Evolutionary conservation across 495 filamentous ascomycete genomes (phyloP), one percentile per base, ranked within the genome.

Genomic region (Viridothelium virens): DNA sequence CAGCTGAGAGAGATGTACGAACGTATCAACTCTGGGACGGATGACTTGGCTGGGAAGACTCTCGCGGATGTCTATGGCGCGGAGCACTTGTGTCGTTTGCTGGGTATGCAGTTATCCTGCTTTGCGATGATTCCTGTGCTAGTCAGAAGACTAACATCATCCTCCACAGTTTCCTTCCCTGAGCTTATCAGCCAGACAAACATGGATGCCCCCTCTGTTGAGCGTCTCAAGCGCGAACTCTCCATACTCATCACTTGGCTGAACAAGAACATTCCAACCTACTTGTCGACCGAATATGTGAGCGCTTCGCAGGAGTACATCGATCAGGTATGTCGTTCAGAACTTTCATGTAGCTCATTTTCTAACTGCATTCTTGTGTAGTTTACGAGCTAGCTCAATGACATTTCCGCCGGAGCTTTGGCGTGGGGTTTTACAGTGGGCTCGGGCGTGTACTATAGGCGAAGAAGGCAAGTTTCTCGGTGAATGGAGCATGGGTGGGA

Each of bases 171-270:
- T 11, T 87, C 87, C 7, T 85, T 98, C 69, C 94, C 95, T 0
- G 94, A 98, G 75, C 85, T 97, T 37, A 85, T 98, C 69, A 92
- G 91, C 18, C 92, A 97, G 74, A 98, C 94, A 38, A 96, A 96
- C 76, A 96, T 98, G 94, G 94, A 97, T 73, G 79, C 85, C 36
- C 91, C 92, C 75, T 90, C 90, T 9, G 89, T 94, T 62, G 89
- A 86, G 68, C 87, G 91, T 46, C 84, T 97, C 11, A 87, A 91
- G 11, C 91, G 96, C 68, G 94, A 98, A 70, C 80, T 97, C 18
- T 80, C 83, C 47, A 91, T 89, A 76, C 83, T 98, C 70, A 88
- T 87, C 4, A 79, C 83, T 46, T 98, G 90, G 89, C 78, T 98
- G 66, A 83, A 85, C 33, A 87, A 86, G 66, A 86, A 95, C 71